Conservation (phyloP, 306 rosid species). For the Hippophae gyantsensis region DNA sequence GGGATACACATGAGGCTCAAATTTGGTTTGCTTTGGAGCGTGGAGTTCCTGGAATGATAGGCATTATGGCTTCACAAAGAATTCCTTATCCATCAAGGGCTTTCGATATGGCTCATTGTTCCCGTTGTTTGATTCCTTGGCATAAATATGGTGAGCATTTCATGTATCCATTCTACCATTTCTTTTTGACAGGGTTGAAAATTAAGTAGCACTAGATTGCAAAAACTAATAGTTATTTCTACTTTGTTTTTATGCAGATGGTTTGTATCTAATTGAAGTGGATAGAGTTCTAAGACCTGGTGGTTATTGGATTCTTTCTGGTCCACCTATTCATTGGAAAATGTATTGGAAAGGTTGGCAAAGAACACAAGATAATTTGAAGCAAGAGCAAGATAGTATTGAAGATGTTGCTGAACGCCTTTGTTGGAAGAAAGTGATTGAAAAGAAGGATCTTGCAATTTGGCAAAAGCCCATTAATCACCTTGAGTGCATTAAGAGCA, state of each 20-base stretch:
- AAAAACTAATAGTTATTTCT: too few species aligned
- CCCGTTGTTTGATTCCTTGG: slow-evolving; percentile 96
- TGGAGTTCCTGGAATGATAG: slow-evolving; percentile 98
- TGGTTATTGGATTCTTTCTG: slow-evolving; percentile 95
- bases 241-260: slow-evolving; percentile 35
- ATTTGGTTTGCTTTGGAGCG: slow-evolving; percentile 93
- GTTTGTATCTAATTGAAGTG: slow-evolving; percentile 77
- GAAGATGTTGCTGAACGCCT: slow-evolving; percentile 58
- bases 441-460: slow-evolving; percentile 64
- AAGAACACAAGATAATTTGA: slow-evolving; percentile 72
- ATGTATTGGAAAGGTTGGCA: slow-evolving; percentile 89
- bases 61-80: slow-evolving; percentile 74
- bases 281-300: slow-evolving; percentile 92
- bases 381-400: slow-evolving; percentile 67
- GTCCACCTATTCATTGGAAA: slow-evolving; percentile 90
- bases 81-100: slow-evolving; percentile 90
- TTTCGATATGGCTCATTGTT: slow-evolving; percentile 97
- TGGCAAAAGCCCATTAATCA: slow-evolving; percentile 92
- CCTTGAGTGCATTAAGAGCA: slow-evolving; percentile 47
- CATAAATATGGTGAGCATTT: slow-evolving; percentile 31
- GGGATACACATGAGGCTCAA: slow-evolving; percentile 95
- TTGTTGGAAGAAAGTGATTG: slow-evolving; percentile 79
- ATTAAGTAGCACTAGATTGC: too few species aligned
- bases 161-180: too few species aligned
- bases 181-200: too few species aligned